Evolutionary conservation across 2,329 filamentous ascomycete genomes (phyloP).

Genomic region (Epichloe festucae): DNA sequence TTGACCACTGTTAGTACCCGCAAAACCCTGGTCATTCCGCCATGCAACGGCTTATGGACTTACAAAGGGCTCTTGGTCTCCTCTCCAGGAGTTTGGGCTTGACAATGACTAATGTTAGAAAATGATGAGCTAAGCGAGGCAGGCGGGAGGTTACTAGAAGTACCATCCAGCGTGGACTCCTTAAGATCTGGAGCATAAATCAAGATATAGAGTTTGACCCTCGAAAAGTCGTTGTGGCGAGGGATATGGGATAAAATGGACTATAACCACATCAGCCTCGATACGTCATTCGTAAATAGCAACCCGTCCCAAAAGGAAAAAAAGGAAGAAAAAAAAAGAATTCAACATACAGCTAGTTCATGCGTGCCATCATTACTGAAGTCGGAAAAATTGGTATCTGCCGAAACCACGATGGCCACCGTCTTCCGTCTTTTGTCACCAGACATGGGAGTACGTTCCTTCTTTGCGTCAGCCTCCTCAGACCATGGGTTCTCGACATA

Average conservation of each 20-base stretch:
- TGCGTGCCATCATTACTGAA: conserved; percentile 49
- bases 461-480: conserved; percentile 68
- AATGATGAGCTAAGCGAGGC: conserved; percentile 68
- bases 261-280: conserved; percentile 27
- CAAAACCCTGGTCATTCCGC: not conserved
- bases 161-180: conserved; percentile 42
- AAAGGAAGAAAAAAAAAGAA: too few relatives aligned
- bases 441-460: conserved; percentile 27
- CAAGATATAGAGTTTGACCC: conserved; percentile 69
- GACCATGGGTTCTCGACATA: conserved; percentile 85
- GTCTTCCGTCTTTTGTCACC: conserved; percentile 50
- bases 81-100: conserved; percentile 54
- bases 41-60: conserved; percentile 14
- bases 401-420: conserved; percentile 80
- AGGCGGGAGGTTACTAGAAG: conserved; percentile 42
- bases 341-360: conserved; percentile 64
- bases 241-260: conserved; percentile 84
- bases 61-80: conserved; percentile 47
- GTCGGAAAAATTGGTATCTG: conserved; percentile 49
- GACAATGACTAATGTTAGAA: conserved; percentile 68
- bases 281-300: not conserved
- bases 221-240: conserved; percentile 58
- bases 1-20: not conserved
- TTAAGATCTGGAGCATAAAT: conserved; percentile 79
- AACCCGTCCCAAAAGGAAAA: too few relatives aligned